Evolutionary conservation across 495 filamentous ascomycete species (phyloP).

Genomic region (Aspergillus funiculosus): DNA sequence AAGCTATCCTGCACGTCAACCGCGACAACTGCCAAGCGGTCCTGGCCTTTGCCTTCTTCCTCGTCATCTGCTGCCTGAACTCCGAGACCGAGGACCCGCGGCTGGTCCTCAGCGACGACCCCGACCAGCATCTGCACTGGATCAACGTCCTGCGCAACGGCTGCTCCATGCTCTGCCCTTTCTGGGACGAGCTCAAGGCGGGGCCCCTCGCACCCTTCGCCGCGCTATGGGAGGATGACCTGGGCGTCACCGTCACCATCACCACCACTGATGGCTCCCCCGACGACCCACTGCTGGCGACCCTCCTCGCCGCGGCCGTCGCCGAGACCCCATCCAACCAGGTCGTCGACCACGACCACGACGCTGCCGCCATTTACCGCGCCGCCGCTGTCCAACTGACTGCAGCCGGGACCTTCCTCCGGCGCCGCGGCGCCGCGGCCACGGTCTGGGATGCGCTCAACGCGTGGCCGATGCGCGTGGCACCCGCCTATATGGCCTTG

Average conservation of each 20-base stretch:
- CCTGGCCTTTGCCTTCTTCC: conserved; percentile 30
- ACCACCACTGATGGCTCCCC: too few relatives aligned
- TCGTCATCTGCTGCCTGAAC: conserved; percentile 26
- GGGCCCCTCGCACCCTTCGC: neutral
- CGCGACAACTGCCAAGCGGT: conserved; percentile 30
- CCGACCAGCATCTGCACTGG: conserved; percentile 3
- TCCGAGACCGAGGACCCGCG: neutral
- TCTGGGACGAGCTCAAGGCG: neutral
- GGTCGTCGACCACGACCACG: too few relatives aligned
- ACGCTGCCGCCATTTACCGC: neutral
- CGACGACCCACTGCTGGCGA: neutral
- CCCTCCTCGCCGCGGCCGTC: neutral
- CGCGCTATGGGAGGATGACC: neutral
- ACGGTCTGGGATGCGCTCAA: conserved; percentile 5
- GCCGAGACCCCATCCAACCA: neutral
- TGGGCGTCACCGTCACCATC: neutral
- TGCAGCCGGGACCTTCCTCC: neutral
- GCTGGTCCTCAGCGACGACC: neutral
- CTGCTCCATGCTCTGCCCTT: conserved; percentile 10
- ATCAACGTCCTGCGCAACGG: conserved; percentile 6
- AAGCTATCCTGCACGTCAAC: conserved; percentile 21
- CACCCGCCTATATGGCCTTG: neutral
- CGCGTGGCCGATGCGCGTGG: conserved; percentile 3
- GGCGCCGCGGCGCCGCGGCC: neutral
- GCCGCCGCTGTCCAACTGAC: neutral